Evolutionary conservation across 208 protist genomes (phyloP).

Genomic region (Crithidia brevicula): DNA sequence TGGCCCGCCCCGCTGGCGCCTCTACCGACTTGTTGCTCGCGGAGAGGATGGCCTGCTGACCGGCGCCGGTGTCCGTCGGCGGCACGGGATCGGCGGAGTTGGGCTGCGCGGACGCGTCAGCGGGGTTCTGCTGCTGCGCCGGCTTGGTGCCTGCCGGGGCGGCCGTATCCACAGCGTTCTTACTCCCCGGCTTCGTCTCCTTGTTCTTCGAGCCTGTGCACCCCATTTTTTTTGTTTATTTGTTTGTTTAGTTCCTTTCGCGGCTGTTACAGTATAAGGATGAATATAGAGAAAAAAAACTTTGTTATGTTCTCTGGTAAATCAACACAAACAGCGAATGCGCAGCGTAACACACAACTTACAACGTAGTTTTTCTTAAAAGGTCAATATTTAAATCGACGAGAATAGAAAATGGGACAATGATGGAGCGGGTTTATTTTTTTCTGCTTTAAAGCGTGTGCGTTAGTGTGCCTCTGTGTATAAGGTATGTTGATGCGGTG

Average conservation of each 20-base stretch:
- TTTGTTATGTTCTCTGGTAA: no score
- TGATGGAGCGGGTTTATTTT: no score
- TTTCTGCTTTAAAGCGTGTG: no score
- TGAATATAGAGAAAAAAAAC: no score
- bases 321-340: no score
- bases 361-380: no score
- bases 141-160: constrained; percentile 12
- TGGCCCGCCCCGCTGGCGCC: constrained; percentile 25
- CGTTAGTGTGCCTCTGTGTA: no score
- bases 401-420: no score
- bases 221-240: constrained; percentile 44
- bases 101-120: background rate
- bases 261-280: no score
- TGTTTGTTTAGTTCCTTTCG: constrained; percentile 7
- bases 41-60: constrained; percentile 7
- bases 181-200: constrained; percentile 15
- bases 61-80: background rate
- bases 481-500: no score
- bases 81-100: constrained; percentile 7
- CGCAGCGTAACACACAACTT: no score
- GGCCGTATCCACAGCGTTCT: constrained; percentile 6
- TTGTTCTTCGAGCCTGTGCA: constrained; percentile 54
- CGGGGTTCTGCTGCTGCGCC: constrained; percentile 18
- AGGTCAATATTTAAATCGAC: no score
- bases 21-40: constrained; percentile 27